Base-by-base conservation (phyloP, 2,329 filamentous ascomycete species). In the Talaromyces sp. region DNA sequence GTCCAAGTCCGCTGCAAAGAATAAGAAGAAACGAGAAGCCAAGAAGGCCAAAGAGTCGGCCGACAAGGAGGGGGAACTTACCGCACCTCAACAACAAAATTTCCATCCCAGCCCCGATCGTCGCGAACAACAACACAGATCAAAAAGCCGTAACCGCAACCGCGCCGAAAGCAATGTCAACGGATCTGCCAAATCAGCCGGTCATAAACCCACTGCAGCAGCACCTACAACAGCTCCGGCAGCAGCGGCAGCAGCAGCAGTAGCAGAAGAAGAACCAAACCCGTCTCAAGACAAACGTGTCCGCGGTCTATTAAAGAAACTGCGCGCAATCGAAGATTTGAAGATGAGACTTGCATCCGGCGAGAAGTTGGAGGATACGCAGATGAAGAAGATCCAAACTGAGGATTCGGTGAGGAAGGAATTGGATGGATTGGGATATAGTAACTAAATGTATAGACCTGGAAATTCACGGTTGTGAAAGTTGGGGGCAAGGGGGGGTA, bases 311-410 rank as follows among this genome's bases (percentile, higher is more conserved):
- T 82, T 96, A 73, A 99, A 99, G 84, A 99, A 99, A 83, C 89
- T 99, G 62, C 86, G 94, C 19, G 94, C 94, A 10, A 99, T 99
- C 70, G 94, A 99, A 71, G 94, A 99, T 72, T 79, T 99, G 61
- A 96, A 97, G 80, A 97, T 97, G 92, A 86, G 94, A 58, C 86
- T 92, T 64, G 94, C 93, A 2, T 87, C 88, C 35, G 93, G 93
- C 5, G 94, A 99, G 81, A 97, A 97, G 81, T 79, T 99, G 61
- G 94, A 99, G 78, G 93, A 97, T 70, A 99, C 94, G 33, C 94
- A 99, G 78, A 86, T 99, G 75, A 95, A 96, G 82, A 99, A 99
- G 83, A 99, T 99, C 67, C 84, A 85, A 57, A 97, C 91, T 21
- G 96, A 97, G 78, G 80, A 86, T 51, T 77, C 83, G 15, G 93